Evolutionary conservation across 768 basidiomycete genomes (phyloP).

Genomic region (Pholiota microspora): DNA sequence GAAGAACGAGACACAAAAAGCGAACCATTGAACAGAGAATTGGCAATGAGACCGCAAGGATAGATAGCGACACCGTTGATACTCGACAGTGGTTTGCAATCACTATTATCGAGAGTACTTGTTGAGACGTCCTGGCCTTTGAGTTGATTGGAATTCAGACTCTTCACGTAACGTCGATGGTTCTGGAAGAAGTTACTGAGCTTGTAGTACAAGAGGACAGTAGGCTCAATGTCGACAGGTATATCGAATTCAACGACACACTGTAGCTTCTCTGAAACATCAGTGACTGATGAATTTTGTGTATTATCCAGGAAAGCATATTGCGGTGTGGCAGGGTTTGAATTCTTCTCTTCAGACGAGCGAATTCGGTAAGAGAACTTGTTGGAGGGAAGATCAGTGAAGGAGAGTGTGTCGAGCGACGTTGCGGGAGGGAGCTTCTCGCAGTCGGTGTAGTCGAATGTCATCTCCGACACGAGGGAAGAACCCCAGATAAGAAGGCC

Average conservation of each 20-base stretch:
- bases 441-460: conserved; percentile 93
- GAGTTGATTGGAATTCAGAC: conserved; percentile 81
- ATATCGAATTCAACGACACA: conserved; percentile 85
- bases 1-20: background rate
- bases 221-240: conserved; percentile 67
- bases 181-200: conserved; percentile 98
- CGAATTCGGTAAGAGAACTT: conserved; percentile 68
- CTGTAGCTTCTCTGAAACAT: conserved; percentile 43
- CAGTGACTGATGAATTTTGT: conserved; percentile 41
- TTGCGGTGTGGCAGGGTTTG: conserved; percentile 54
- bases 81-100: conserved; percentile 87
- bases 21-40: conserved; percentile 93
- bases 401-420: conserved; percentile 33
- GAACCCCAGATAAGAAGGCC: conserved; percentile 91
- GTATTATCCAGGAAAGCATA: conserved; percentile 74
- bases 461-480: conserved; percentile 83
- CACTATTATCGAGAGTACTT: conserved; percentile 54
- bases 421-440: conserved; percentile 56
- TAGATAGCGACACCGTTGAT: conserved; percentile 64
- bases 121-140: conserved; percentile 62
- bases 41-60: conserved; percentile 96
- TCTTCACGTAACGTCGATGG: conserved; percentile 96
- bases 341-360: conserved; percentile 49
- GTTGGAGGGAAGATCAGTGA: conserved; percentile 58
- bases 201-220: conserved; percentile 95